Base-by-base conservation (phyloP, 2,329 filamentous ascomycete genomes). In the Alternaria gansuensis region DNA sequence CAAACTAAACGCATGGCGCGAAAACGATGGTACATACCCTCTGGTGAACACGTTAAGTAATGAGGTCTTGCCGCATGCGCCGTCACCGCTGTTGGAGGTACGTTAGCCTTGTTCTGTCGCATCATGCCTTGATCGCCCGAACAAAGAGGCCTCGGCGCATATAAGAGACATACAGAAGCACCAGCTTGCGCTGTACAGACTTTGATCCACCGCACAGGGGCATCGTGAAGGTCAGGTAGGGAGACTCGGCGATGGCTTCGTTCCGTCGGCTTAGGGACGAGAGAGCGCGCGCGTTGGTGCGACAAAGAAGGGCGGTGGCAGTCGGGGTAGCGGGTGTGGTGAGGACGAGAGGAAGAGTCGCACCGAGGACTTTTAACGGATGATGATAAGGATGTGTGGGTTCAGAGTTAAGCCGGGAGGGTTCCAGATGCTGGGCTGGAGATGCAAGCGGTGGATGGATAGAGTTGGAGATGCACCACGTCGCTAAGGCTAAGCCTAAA, bases 11-110 rank as follows among this genome's bases (percentile, higher is more conserved):
- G n/a, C 10, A 43, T 53, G 4, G 21, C 17, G 17, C 3, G 31
- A 37, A 24, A 24, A 17, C 13, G n/a, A 39, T 80, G 85, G 70
- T 53, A 82, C 87, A 71, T 82, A 96, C 90, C 94, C 94, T 90
- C 94, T 88, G 69, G 95, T 99, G 82, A 99, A 99, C 78, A 99
- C 95, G 78, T 99, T 99, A 72, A 99, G 82, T 74, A 98, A 81
- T 66, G 93, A 97, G 54, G 95, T 99, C 85, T 99, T 99, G 76
- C 94, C 94, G 80, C 91, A 96, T 70, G 94, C 94, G 84, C 94
- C 94, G 78, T 98, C 94, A 72, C 94, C 94, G 76, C 93, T 97
- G 65, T 63, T 49, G 46, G 24, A 61, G 44, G 51, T 46, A 17
- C 34, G 73, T 76, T 66, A 68, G 70, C 60, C 56, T 45, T 51